Evolutionary conservation across 2,329 filamentous ascomycete species (phyloP), one percentile per base, ranked within the genome.

Genomic region (Bertia moriformis): DNA sequence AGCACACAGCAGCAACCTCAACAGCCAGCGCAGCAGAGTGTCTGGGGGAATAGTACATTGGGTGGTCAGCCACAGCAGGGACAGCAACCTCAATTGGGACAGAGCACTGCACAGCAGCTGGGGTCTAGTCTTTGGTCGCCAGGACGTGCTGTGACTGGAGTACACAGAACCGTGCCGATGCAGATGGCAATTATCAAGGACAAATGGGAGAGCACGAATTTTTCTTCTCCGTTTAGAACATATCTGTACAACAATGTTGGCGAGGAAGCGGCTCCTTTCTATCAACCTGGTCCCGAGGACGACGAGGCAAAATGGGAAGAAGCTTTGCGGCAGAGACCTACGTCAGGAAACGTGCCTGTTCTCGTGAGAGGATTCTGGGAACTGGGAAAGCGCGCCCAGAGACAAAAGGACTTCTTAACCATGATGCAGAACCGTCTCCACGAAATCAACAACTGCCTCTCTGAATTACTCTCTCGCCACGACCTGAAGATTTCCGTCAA

Each of bases 191-290:
- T 73, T n/a, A 60, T 79, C n/a, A 61, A 63, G 42, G 61, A 67
- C 38, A 78, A 78, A 56, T 80, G 75, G 75, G 63, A 74, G 37
- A 66, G 72, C 1, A 53, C 56, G 5, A 66, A 53, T 44, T 59
- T 60, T 29, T 57, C 59, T 36, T 74, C 69, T 27, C 64, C 65
- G 4, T 71, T 79, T 51, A 67, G 74, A 44, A 58, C 68, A 35
- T 79, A 79, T 52, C 65, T 79, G 46, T 80, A 80, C 55, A 78
- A 78, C 51, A 59, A 68, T 14, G 73, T 76, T 38, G 63, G 66
- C 37, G 66, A 74, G 36, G 69, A 73, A 14, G 58, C 65, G 42
- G 73, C 70, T 1, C 71, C 74, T 4, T 78, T 75, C 58, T 79
- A 71, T 53, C 66, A 71, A 43, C 73, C 73, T 2, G 59, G 65